Evolutionary conservation across 2,329 filamentous ascomycete genomes (phyloP).

Genomic region (Fusarium anguioides): DNA sequence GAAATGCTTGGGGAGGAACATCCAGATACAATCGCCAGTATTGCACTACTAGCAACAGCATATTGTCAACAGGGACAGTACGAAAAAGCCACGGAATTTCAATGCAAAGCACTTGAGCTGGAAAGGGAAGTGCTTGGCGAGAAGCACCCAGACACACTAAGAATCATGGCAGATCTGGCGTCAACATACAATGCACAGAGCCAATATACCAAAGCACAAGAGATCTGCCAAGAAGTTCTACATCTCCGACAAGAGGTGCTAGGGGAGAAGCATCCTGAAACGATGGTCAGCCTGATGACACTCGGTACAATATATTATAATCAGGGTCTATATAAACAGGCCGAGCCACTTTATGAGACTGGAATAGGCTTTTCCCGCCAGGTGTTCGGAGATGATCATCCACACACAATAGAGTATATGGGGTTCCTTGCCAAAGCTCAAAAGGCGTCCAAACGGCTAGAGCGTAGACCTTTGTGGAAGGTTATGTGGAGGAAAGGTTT

Average conservation of each 20-base stretch:
- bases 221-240: fast-evolving
- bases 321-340: neutral
- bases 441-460: too few relatives aligned
- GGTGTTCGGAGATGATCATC: neutral
- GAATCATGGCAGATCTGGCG: fast-evolving
- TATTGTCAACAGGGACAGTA: too few relatives aligned
- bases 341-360: neutral
- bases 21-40: neutral
- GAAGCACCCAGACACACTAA: too few relatives aligned
- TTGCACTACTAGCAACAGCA: too few relatives aligned
- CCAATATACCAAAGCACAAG: neutral
- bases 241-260: neutral
- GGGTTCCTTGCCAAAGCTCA: too few relatives aligned
- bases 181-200: neutral
- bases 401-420: neutral
- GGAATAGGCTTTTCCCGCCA: neutral
- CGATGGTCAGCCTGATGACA: neutral
- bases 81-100: too few relatives aligned
- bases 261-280: neutral
- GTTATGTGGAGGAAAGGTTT: too few relatives aligned
- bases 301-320: neutral
- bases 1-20: neutral
- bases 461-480: too few relatives aligned
- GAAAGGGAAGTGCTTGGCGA: too few relatives aligned
- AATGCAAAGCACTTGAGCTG: too few relatives aligned